Evolutionary conservation across 192 early-diverging fungal genomes (phyloP), one percentile per base, ranked within the genome.

Genomic region (Coemansia furcata): DNA sequence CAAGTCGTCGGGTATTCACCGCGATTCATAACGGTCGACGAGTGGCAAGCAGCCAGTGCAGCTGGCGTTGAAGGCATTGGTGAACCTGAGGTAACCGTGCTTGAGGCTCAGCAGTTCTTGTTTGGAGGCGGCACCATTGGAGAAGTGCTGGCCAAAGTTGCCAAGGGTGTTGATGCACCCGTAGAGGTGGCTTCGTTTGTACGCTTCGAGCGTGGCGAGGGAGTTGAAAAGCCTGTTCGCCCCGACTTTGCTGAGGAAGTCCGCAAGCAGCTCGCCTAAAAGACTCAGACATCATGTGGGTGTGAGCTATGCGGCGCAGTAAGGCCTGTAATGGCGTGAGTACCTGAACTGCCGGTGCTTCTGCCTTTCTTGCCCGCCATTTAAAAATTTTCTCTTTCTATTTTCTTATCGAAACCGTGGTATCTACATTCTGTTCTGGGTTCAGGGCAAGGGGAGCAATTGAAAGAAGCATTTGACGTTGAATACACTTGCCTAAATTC

Each of bases 1-100:
- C 93, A 96, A 68, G 84, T 96, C 17, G 92, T 93, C 30, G 94
- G 94, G 11, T 95, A 90, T 49, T 86, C 78, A 30, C 94, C 95
- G 5, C 71, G 73, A 26, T 85, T 76, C 23, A 72, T 86, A 10
- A 69, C 84, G 15, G 47, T 61, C 2, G 65, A 38, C 35, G 82
- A 88, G 60, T 82, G 83, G 61, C 65, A 85, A 46, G 67, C 78
- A 47, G 65, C 86, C 33, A 68, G 43, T 49, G 54, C 67, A 19
- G 36, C 58, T 10, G 63, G 63, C 21, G 33, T 37, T 11, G 73
- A 63, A 6, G 49, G 30, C n/a, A 47, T 46, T 14, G 58, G 67
- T 11, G 75, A 73, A 38, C 76, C 73, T 19, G 69, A 74, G 26
- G 62, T 52, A 35, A 12, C 63, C 63, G 87, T 92, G 17, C 81